These are phyloP conservation scores for Colletotrichum brevisporum DNA, from an alignment of 2,329 filamentous ascomycete species.

Conservation along the genomic window DNA sequence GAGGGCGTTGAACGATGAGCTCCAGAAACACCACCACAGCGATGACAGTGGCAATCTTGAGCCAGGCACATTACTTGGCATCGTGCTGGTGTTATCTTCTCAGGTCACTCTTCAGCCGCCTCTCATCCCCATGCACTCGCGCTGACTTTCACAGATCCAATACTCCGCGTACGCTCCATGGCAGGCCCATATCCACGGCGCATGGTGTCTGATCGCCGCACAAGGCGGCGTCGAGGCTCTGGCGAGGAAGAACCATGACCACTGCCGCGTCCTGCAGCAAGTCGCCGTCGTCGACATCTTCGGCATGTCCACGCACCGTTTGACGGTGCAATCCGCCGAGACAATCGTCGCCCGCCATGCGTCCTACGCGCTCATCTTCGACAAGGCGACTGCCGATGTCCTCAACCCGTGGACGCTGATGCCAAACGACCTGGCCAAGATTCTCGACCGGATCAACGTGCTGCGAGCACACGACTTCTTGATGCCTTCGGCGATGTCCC, in stretches of 20 bases:
- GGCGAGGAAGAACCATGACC: neutral
- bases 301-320: constrained; percentile 4
- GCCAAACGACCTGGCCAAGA: constrained; percentile 2
- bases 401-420: constrained; percentile 19
- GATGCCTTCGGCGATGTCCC: neutral
- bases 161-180: constrained; percentile 25
- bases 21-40: neutral
- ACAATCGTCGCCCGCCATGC: neutral
- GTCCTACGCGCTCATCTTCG: neutral
- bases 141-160: neutral
- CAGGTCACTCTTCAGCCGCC: neutral
- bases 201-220: constrained; percentile 1
- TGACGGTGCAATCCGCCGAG: neutral
- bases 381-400: neutral
- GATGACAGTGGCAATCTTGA: neutral
- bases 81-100: constrained; percentile 21
- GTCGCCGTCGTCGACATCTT: constrained; percentile 10
- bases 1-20: neutral
- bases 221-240: neutral
- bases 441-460: constrained; percentile 11
- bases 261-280: constrained; percentile 7
- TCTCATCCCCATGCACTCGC: no score
- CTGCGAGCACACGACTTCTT: neutral
- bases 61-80: neutral
- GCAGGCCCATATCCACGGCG: constrained; percentile 9